Conservation (phyloP, 2,329 filamentous ascomycete genomes). For the Claviceps pazoutovae region DNA sequence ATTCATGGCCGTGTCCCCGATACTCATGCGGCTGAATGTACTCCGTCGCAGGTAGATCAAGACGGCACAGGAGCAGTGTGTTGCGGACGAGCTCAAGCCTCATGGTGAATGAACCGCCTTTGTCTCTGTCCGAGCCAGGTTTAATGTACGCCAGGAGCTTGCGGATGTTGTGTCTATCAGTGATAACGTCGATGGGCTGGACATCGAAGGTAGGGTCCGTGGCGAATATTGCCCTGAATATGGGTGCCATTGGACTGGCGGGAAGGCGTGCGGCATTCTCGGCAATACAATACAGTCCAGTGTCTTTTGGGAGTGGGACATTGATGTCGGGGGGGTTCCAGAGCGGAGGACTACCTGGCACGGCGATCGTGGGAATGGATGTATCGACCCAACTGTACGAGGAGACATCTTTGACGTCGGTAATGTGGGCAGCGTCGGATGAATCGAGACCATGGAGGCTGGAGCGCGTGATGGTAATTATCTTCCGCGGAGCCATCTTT, state of each 20-base stretch:
- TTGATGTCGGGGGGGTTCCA: constrained; percentile 19
- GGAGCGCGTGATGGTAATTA: background rate
- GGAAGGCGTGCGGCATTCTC: constrained; percentile 32
- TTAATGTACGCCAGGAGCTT: constrained; percentile 32
- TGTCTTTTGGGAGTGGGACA: constrained; percentile 20
- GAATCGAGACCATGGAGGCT: background rate
- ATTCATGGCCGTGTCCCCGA: constrained; percentile 29
- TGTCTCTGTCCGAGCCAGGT: constrained; percentile 11
- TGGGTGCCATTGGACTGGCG: constrained; percentile 28
- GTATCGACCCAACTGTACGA: constrained; percentile 38
- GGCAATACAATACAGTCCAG: constrained; percentile 26
- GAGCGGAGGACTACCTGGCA: constrained; percentile 24
- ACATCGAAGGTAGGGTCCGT: constrained; percentile 26
- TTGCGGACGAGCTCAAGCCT: constrained; percentile 22
- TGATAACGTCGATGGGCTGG: constrained; percentile 24
- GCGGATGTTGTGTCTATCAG: constrained; percentile 33
- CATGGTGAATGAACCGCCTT: constrained; percentile 25
- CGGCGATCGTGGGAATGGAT: constrained; percentile 25
- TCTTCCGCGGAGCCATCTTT: background rate
- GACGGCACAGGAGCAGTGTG: constrained; percentile 25
- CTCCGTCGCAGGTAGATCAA: constrained; percentile 15
- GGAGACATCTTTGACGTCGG: constrained; percentile 24
- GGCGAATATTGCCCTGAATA: constrained; percentile 29
- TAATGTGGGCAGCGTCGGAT: constrained; percentile 14
- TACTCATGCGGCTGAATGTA: constrained; percentile 22